Percentiles rank a stretch among this genome's conserved stretches.
Evolutionary conservation across 73 alveolate genomes (phyloP).

Genomic region (Uronychia setigera): DNA sequence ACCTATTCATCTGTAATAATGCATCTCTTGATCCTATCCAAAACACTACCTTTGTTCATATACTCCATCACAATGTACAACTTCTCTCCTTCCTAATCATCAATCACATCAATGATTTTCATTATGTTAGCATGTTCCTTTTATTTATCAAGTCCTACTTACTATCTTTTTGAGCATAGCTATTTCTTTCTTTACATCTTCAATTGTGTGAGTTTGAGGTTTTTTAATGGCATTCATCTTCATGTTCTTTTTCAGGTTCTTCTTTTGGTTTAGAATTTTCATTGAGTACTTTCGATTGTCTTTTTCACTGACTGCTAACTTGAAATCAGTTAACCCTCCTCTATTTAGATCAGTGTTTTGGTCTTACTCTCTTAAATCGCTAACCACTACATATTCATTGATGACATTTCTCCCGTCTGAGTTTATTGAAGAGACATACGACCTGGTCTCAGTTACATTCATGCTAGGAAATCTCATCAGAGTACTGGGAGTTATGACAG

Average conservation of each 20-base stretch:
- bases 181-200: neutral
- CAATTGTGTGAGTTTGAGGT: neutral
- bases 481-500: neutral
- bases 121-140: conserved; percentile 58
- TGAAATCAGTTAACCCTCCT: neutral
- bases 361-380: neutral
- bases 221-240: too few relatives aligned
- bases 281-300: neutral
- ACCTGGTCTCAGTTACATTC: neutral
- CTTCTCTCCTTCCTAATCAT: conserved; percentile 48
- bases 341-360: neutral
- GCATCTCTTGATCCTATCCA: neutral
- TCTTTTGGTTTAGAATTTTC: neutral
- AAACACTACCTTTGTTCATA: conserved; percentile 37
- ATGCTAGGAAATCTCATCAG: neutral
- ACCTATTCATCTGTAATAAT: neutral
- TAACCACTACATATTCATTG: neutral
- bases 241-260: neutral
- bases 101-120: conserved; percentile 57
- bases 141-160: conserved; percentile 12
- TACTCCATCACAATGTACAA: conserved; percentile 56
- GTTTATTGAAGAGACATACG: neutral
- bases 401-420: neutral
- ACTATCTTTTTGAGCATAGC: neutral
- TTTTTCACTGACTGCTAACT: neutral